These are phyloP conservation scores for Coniosporium tulheliwenetii DNA, from an alignment of 2,329 filamentous ascomycete species.

Conservation along the genomic window DNA sequence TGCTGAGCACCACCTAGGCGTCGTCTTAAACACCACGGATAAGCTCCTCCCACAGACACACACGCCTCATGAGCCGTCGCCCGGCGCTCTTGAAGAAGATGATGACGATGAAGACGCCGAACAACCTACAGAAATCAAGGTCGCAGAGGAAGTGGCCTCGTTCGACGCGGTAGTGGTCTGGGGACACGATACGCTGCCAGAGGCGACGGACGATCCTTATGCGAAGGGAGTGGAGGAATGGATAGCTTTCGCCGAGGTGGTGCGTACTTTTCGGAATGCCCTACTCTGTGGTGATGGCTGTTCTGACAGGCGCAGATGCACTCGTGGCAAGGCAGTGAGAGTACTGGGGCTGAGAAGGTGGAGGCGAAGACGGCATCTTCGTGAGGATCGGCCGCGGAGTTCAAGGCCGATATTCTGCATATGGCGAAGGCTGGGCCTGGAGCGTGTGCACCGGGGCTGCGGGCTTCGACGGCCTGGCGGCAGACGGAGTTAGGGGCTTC, in stretches of 20 bases:
- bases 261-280: slow-evolving; percentile 14
- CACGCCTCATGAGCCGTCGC: slow-evolving; percentile 2
- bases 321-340: too few species aligned
- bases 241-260: slow-evolving; percentile 56
- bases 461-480: too few species aligned
- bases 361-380: too few species aligned
- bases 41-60: slow-evolving; percentile 1
- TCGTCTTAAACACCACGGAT: slow-evolving; percentile 12
- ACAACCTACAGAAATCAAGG: slow-evolving; percentile 26
- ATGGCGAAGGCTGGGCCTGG: too few species aligned
- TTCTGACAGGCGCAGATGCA: too few species aligned
- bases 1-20: slow-evolving; percentile 2
- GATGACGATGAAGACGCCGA: slow-evolving; percentile 30
- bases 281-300: too few species aligned
- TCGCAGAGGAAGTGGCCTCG: slow-evolving; percentile 45
- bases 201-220: slow-evolving; percentile 50
- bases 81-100: slow-evolving; percentile 19
- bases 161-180: slow-evolving; percentile 73
- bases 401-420: too few species aligned
- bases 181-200: slow-evolving; percentile 57
- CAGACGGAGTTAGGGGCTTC: too few species aligned
- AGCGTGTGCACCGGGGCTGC: too few species aligned
- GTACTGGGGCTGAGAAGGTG: too few species aligned
- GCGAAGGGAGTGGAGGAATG: slow-evolving; percentile 66
- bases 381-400: too few species aligned